Evolutionary conservation across 768 basidiomycete genomes (phyloP).

Genomic region (Macrolepiota dolichaula): DNA sequence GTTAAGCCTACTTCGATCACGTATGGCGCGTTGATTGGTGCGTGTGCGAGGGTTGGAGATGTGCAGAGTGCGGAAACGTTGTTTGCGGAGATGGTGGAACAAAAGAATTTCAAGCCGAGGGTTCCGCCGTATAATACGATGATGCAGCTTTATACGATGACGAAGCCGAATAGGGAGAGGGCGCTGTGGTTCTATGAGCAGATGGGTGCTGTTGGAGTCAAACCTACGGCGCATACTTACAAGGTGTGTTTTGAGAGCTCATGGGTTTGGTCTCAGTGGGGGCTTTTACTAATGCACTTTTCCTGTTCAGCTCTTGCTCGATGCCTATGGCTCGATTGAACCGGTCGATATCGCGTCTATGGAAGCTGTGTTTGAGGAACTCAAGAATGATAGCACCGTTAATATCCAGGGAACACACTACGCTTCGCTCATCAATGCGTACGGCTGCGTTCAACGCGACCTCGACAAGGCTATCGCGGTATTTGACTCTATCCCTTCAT

Average conservation of each 20-base stretch:
- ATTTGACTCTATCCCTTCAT: slow-evolving; percentile 71
- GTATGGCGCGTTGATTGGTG: slow-evolving; percentile 91
- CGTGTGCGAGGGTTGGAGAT: slow-evolving; percentile 93
- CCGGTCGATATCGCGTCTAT: slow-evolving; percentile 73
- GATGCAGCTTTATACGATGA: slow-evolving; percentile 94
- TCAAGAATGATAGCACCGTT: slow-evolving; percentile 45
- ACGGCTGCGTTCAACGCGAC: slow-evolving; percentile 78
- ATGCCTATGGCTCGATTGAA: slow-evolving; percentile 82
- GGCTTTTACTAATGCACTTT: not conserved
- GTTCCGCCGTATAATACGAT: slow-evolving; percentile 98
- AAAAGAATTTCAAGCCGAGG: slow-evolving; percentile 76
- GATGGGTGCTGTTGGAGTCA: slow-evolving; percentile 56
- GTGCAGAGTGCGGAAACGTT: slow-evolving; percentile 73
- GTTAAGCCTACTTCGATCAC: slow-evolving; percentile 81
- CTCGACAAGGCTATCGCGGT: slow-evolving; percentile 69
- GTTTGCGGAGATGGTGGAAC: slow-evolving; percentile 79
- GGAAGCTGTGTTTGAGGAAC: slow-evolving; percentile 65
- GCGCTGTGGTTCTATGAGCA: slow-evolving; percentile 74
- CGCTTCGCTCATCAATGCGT: slow-evolving; percentile 85
- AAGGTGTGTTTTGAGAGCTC: slow-evolving; percentile 50
- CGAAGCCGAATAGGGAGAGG: slow-evolving; percentile 80
- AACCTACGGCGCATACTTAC: slow-evolving; percentile 89
- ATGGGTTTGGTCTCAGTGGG: slow-evolving; percentile 2
- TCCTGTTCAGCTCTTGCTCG: slow-evolving; percentile 68
- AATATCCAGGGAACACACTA: slow-evolving; percentile 46